Base-by-base conservation (phyloP, 768 basidiomycete species). In the Postia placenta region DNA sequence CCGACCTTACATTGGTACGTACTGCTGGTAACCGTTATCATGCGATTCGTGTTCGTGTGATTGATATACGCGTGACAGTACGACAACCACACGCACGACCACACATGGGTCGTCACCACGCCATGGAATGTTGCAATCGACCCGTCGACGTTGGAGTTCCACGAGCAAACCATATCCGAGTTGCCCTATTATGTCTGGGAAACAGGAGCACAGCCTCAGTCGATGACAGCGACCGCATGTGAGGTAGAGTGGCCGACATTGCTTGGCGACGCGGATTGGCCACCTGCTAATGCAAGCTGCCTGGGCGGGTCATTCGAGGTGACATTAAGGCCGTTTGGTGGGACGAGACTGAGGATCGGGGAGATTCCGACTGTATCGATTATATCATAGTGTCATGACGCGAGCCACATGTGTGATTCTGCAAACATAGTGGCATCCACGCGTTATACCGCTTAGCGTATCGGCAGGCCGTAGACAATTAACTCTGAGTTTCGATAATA, bases 51-150 rank as follows among this genome's bases (percentile, higher is more conserved):
- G 33, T n/a, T 35, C 33, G 11, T 35, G 33, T 9, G n/a, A 9
- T 35, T 9, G 33, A 9, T 35, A 9, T n/a, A 35, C 19, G 24
- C 25, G 19, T 15, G 5, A 23, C 42, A 44, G 42, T 44, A 44
- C 26, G 42, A 44, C 42, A 44, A 44, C 19, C 42, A 44, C 42
- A 44, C 42, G 11, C 42, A 44, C 27, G 42, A 44, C 27, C 42
- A 44, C 26, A 12, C 11, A 9, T 44, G 42, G 42, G 73, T 76
- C 46, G 69, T 78, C 5, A 71, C 71, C 3, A 66, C 58, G 2
- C 54, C 65, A 7, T 80, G 78, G 78, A 72, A 76, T 55, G 78
- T 74, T 55, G 78, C 78, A 14, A 78, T 79, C 50, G 77, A 81
- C 57, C 74, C 74, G 0, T 56, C 58, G 20, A 64, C 63, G 30